Percentiles rank a stretch among this genome's conserved stretches.
Conservation (phyloP, 495 filamentous ascomycete genomes). For the Astrothelium subdiscretum region DNA sequence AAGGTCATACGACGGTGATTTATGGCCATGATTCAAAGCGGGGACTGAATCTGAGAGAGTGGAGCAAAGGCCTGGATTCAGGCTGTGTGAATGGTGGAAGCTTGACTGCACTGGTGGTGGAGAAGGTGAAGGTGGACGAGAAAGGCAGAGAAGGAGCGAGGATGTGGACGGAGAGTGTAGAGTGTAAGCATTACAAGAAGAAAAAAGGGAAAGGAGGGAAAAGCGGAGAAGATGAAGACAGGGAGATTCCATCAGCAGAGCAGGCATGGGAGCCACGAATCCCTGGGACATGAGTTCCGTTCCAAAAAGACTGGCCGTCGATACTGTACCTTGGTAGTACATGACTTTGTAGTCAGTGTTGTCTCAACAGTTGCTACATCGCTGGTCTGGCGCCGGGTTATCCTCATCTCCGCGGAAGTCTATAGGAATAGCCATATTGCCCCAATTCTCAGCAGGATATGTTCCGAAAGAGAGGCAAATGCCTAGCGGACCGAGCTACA, state of each 20-base stretch:
- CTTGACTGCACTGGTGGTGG: constrained; percentile 58
- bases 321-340: too few species aligned
- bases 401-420: too few species aligned
- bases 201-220: neutral
- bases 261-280: neutral
- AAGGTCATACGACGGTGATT: constrained; percentile 44
- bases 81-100: constrained; percentile 64
- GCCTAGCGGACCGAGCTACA: too few species aligned
- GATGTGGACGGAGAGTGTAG: neutral
- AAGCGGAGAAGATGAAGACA: neutral
- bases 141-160: constrained; percentile 10
- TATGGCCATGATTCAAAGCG: constrained; percentile 79
- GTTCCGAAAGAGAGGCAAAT: too few species aligned
- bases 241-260: neutral
- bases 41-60: constrained; percentile 54
- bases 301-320: too few species aligned
- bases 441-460: too few species aligned
- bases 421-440: too few species aligned
- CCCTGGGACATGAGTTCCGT: neutral
- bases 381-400: too few species aligned
- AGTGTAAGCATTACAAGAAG: neutral
- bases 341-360: too few species aligned
- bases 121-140: constrained; percentile 34
- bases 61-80: constrained; percentile 76
- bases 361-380: too few species aligned